Evolutionary conservation across 106 monocot species (phyloP), one percentile per base, ranked within the genome.

Genomic region (Chionographis japonica): DNA sequence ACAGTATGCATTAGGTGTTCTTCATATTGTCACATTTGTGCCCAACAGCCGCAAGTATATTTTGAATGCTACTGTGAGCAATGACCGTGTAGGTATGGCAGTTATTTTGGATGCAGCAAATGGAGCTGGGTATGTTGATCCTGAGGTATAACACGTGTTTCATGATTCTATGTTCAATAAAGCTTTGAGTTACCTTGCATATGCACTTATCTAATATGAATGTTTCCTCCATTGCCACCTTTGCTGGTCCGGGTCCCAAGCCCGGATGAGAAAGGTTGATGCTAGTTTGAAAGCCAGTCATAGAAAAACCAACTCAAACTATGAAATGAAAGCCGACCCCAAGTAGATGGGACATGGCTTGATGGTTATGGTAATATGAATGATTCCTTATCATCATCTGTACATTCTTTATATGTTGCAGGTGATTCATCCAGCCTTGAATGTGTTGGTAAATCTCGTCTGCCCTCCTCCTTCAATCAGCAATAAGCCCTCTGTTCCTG

Each of bases 401-500:
- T 69, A 27, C 27, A 27, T 13, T 60, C 68, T 62, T 12, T 39
- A n/a, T 77, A 55, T 61, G 51, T 42, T 4, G 43, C 88, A 95
- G 95, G 83, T 92, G 43, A 97, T 97, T 41, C 87, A 84, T 7
- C 76, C 87, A 53, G 97, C 92, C 37, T 70, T 97, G 49, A 87
- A 87, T 67, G 75, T 97, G 13, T 60, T 97, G 8, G 87, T 97
- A 43, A 97, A 97, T 87, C 89, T 97, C 15, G 92, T 97, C 2
- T 97, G 92, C 37, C 97, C 97, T 74, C 92, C 97, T 52, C 92
- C 89, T 75, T 89, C 97, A 50, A 92, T 97, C 71, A 97, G 97
- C 67, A 92, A 78, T 61, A 97, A 92, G 62, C 82, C 85, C 50
- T 75, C 85, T 43, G 14, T 62, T 20, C 40, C 77, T 18, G 40